Base-by-base conservation (phyloP, 352 stramenopile species). In the Globisporangium camurandrum region DNA sequence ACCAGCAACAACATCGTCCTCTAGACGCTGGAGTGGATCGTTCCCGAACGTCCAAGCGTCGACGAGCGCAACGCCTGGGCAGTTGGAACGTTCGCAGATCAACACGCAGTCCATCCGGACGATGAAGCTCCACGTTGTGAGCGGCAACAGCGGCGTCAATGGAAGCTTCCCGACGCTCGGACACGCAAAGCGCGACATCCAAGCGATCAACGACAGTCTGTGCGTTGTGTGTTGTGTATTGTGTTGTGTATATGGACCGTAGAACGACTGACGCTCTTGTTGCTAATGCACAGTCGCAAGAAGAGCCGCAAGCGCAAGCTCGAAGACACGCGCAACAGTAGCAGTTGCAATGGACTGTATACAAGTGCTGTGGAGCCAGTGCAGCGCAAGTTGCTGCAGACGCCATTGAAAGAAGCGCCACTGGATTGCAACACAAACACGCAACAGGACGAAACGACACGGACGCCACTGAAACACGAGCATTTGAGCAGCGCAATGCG, bases 191-290 rank as follows among this genome's bases (percentile, higher is more conserved):
- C 73, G 74, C 19, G 71, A 88, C 27, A 83, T 91, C 14, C 70
- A 86, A 36, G 71, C 77, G 2, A 93, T 93, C 57, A 93, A 93
- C 59, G 85, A 90, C 53, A 88, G 69, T 31, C 59, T 93, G 76
- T 87, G 68, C 24, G 57, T 64, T 46, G 27, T n/a, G 12, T 52
- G 8, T 3, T 19, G 16, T 24, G 33, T 22, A 2, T 24, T 45
- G 14, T 16, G 33, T 5, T 52, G 33, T n/a, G 34, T 41, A n/a
- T n/a, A n/a, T n/a, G n/a, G n/a, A n/a, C n/a, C n/a, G 11, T 27
- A 20, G 17, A 20, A 10, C 17, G 8, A 10, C 6, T 12, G 22
- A 24, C 41, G n/a, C 20, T 22, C 11, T 12, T 24, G 23, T 37
- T 41, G 19, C n/a, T n/a, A n/a, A n/a, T 46, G 39, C 14, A 41